Evolutionary conservation across 2,329 filamentous ascomycete genomes (phyloP), one percentile per base, ranked within the genome.

Genomic region (Clonostachys rhizophaga): DNA sequence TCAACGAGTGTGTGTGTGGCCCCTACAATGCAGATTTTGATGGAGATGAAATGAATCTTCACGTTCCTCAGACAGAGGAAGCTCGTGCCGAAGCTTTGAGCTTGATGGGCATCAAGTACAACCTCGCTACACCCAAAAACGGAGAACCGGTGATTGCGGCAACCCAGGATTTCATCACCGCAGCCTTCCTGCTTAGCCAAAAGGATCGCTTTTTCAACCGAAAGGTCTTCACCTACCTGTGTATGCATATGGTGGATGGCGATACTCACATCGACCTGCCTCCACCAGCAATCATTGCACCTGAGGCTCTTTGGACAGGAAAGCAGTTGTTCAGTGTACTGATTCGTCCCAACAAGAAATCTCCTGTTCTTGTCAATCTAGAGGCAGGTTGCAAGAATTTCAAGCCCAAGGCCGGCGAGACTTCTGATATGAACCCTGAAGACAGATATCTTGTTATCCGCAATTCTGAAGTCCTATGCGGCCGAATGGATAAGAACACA

Each of bases 11-110:
- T 79, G 94, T 96, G 2, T 99, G 94, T 68, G 91, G 88, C 51
- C 94, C 94, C 5, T 99, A 99, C 75, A 99, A 99, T 58, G 94
- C 94, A 47, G 94, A 99, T 79, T 99, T 99, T 56, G 94, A 99
- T 59, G 94, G 94, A 50, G 94, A 99, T 58, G 94, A 99, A 67
- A 99, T 99, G 94, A 99, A 99, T 58, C 70, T 99, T 43, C 94
- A 99, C 68, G 91, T 99, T 14, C 94, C 94, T 3, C 94, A 99
- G 63, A 97, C 94, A 0, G 94, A 99, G 70, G 94, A 99, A 67
- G 92, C 94, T 11, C 82, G 94, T 48, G 89, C 92, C 3, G 94
- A 99, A 67, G 94, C 94, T 1, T 95, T 95, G 58, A 91, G 92
- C 55, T 72, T 99, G 43, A 99, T 99, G 94, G 94, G 94, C 40